phyloP scores from a whole-genome alignment of 176 grass and related monocot species.

The Eragrostis curvula region DNA sequence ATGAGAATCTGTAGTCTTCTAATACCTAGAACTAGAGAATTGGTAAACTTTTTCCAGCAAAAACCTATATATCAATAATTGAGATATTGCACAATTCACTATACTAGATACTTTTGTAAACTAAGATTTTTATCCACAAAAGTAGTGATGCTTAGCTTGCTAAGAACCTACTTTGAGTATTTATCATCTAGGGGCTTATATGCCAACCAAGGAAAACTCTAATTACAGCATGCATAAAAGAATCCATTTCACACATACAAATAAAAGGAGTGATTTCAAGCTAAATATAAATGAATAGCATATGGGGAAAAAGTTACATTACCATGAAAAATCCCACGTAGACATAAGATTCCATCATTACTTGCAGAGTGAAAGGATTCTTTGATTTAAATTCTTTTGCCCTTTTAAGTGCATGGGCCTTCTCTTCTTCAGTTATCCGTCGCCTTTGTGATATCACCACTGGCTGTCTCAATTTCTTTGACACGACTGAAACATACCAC shows the following conservation, averaged over 20 bases:
- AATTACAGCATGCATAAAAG: neutral
- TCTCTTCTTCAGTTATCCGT: no score
- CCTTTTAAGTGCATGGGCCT: conserved; percentile 59
- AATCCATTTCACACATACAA: conserved; percentile 8
- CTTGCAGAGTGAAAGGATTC: conserved; percentile 53
- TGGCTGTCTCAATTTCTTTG: no score
- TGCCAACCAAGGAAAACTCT: conserved; percentile 3
- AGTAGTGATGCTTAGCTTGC: neutral
- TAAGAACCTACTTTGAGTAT: neutral
- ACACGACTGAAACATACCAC: no score
- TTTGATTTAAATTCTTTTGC: conserved; percentile 70
- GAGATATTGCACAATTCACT: neutral
- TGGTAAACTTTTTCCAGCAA: neutral
- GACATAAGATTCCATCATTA: conserved; percentile 83
- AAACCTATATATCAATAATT: neutral
- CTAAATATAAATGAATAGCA: conserved; percentile 10
- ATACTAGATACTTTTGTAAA: conserved; percentile 2
- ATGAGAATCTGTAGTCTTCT: neutral
- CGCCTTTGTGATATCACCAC: no score
- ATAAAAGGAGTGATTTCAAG: conserved; percentile 13
- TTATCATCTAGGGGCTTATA: conserved; percentile 11
- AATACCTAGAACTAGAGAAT: neutral
- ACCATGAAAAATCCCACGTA: conserved; percentile 87
- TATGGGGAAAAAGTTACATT: conserved; percentile 31
- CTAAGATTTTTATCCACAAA: conserved; percentile 18